Evolutionary conservation across 1,284 basidiomycete genomes (phyloP).

Genomic region (Ustilago esculenta): DNA sequence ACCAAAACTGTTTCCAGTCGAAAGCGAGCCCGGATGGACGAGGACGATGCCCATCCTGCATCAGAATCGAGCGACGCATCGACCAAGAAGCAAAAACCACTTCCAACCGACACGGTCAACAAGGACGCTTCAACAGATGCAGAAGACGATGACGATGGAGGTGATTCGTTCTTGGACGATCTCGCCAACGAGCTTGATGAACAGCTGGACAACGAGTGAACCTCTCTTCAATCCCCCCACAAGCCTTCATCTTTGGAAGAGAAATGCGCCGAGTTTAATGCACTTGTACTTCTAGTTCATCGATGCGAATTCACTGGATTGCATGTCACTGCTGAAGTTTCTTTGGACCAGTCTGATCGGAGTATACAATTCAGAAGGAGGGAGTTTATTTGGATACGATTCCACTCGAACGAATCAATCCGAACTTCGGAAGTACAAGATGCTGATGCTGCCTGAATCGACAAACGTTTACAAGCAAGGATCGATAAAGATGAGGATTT

Average conservation of each 20-base stretch:
- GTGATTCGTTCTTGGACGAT: slow-evolving; percentile 57
- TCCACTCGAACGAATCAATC: too few species aligned
- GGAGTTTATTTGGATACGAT: too few species aligned
- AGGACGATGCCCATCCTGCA: slow-evolving; percentile 8
- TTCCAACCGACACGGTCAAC: too few species aligned
- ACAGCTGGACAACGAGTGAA: slow-evolving; percentile 50
- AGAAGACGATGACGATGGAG: slow-evolving; percentile 36
- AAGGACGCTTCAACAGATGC: too few species aligned
- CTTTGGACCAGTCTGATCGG: too few species aligned
- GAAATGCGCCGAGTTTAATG: too few species aligned
- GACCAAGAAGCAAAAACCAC: slow-evolving; percentile 44
- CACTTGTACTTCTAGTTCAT: slow-evolving; percentile 17
- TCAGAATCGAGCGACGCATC: slow-evolving; percentile 27
- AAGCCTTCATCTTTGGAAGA: too few species aligned
- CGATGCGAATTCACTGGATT: background rate
- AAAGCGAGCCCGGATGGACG: slow-evolving; percentile 4
- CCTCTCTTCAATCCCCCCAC: too few species aligned
- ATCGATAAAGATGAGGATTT: background rate
- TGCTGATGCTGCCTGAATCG: slow-evolving; percentile 19
- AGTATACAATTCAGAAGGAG: too few species aligned
- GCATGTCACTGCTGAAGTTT: too few species aligned
- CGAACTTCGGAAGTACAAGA: too few species aligned
- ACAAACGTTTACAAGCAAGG: too few species aligned
- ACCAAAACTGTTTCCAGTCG: background rate
- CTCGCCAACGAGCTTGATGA: slow-evolving; percentile 58